A percentile compares a stretch with the other conserved stretches of the same genome.
These are phyloP conservation scores for Phyllosticta citribraziliensis DNA, from an alignment of 2,329 filamentous ascomycete species.

Conservation along the genomic window DNA sequence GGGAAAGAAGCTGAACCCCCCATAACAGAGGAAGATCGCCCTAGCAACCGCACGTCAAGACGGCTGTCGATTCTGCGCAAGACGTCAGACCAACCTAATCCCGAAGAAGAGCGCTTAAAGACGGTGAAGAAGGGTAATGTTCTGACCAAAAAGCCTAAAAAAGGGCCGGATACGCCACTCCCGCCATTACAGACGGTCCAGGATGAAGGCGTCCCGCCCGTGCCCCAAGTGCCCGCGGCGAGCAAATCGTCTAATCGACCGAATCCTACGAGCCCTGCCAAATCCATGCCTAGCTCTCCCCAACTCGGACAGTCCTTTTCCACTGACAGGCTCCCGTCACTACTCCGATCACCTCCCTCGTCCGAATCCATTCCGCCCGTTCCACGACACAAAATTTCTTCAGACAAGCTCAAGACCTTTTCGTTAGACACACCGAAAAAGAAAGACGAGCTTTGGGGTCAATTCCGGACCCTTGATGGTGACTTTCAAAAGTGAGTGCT, in stretches of 20 bases:
- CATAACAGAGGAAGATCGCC: slow-evolving; percentile 11
- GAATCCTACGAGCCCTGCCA: not conserved
- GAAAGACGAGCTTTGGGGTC: slow-evolving; percentile 60
- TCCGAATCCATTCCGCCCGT: slow-evolving; percentile 32
- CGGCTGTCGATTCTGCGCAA: slow-evolving; percentile 5
- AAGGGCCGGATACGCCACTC: slow-evolving; percentile 13
- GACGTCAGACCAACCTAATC: not conserved
- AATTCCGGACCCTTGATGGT: slow-evolving; percentile 57
- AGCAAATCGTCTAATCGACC: not conserved
- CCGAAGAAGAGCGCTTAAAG: not conserved
- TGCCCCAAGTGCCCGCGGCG: not conserved
- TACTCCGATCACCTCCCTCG: slow-evolving; percentile 25
- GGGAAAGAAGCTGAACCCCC: slow-evolving; percentile 10
- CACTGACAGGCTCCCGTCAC: slow-evolving; percentile 34
- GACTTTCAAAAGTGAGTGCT: slow-evolving; percentile 53
- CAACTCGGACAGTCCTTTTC: slow-evolving; percentile 35
- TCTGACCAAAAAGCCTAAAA: slow-evolving; percentile 26
- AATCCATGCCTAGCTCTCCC: slow-evolving; percentile 4
- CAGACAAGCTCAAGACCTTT: slow-evolving; percentile 30
- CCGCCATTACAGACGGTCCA: not conserved
- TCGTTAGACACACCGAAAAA: slow-evolving; percentile 37
- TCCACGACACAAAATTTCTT: slow-evolving; percentile 28
- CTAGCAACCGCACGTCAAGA: slow-evolving; percentile 1
- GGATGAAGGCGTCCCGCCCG: slow-evolving; percentile 2
- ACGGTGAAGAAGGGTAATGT: slow-evolving; percentile 15